Percentiles rank a stretch among this genome's conserved stretches.
Evolutionary conservation across 1,139 yeast genomes (phyloP).

Genomic region (Hemisphaericaspora lyxosophila): DNA sequence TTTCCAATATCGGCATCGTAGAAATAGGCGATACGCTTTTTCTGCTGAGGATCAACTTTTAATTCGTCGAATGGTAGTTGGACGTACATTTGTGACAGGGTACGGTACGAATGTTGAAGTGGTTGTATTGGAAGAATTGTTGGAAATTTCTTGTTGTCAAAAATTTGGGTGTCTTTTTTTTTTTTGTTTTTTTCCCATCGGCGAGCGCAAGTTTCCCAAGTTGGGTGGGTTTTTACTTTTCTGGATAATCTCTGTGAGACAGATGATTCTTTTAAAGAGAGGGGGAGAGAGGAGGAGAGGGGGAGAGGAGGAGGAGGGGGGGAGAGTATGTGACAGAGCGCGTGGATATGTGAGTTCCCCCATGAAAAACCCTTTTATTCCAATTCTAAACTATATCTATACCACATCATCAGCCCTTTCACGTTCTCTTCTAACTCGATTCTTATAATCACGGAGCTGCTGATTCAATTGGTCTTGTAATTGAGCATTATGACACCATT

Average conservation of each 20-base stretch:
- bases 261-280: too few relatives aligned
- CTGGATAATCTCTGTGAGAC: too few relatives aligned
- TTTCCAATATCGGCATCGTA: constrained; percentile 86
- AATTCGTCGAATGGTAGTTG: constrained; percentile 48
- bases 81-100: constrained; percentile 32
- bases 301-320: too few relatives aligned
- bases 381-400: too few relatives aligned
- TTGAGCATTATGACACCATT: constrained; percentile 41
- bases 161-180: background rate
- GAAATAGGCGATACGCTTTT: constrained; percentile 48
- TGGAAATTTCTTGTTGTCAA: constrained; percentile 1
- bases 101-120: background rate
- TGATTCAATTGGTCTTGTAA: constrained; percentile 49
- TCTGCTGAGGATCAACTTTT: constrained; percentile 40
- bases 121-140: background rate
- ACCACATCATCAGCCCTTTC: too few relatives aligned
- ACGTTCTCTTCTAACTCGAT: constrained; percentile 21
- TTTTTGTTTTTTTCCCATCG: too few relatives aligned
- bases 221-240: too few relatives aligned
- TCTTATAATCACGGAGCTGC: constrained; percentile 38
- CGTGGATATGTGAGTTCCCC: too few relatives aligned
- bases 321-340: too few relatives aligned
- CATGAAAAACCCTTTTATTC: too few relatives aligned
- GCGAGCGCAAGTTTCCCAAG: too few relatives aligned
- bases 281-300: too few relatives aligned